Evolutionary conservation across 352 stramenopile species (phyloP), one percentile per base, ranked within the genome.

Genomic region (Phytophthora pinifolia): DNA sequence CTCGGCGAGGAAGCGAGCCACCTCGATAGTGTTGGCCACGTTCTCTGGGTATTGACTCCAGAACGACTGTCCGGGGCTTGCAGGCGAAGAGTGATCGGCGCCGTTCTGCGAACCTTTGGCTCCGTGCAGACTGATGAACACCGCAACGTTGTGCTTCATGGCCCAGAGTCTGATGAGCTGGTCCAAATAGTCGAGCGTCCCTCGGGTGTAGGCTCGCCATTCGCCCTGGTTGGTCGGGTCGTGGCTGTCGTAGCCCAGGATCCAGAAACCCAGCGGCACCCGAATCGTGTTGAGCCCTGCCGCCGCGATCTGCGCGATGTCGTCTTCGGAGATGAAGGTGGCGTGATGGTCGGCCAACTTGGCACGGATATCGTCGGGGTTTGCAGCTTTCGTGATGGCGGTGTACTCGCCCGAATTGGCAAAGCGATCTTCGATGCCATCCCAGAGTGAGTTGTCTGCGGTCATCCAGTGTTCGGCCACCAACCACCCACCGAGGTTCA

Each of bases 381-480:
- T 65, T 12, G 36, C 37, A 1, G 73, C 59, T 53, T 83, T 75
- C 1, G 65, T 79, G 54, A 92, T 90, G 17, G 76, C 67, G 3
- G 62, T 79, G 61, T 90, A 89, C 66, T 94, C 85, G 9, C 82
- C 82, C 1, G 61, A 48, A 45, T 64, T 68, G 9, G 62, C 64
- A 18, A 77, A 54, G 2, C 65, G 55, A 9, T 60, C 41, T 4
- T 62, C 71, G 31, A 92, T 39, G 2, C 70, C 77, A 18, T 75
- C 48, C 82, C 80, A 92, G 41, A 92, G 73, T 13, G 73, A 37
- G 14, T 71, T 67, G 1, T 69, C 47, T 8, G 27, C 43, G 17
- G 79, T 86, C 85, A 94, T 92, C 85, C 85, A 94, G 68, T 89
- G 60, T 55, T 94, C 85, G 12, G 72, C 72, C 22, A 92, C 83